phyloP scores from a whole-genome alignment of 352 stramenopile genomes.

The Thalassiosira tumida region DNA sequence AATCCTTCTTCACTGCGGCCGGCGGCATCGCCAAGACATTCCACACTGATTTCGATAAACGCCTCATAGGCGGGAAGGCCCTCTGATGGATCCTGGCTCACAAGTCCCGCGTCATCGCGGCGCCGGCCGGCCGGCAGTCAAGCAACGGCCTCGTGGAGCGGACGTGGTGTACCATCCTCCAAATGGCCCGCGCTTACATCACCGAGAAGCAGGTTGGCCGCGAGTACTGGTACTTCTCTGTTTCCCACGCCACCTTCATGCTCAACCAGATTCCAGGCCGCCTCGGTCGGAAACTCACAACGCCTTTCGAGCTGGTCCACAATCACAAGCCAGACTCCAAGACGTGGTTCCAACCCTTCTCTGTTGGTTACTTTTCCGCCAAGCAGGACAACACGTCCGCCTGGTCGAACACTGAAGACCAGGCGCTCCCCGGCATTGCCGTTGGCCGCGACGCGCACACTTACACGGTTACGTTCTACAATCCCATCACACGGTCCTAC shows the following conservation, averaged over 20 bases:
- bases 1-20: not conserved
- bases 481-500: slow-evolving; percentile 30
- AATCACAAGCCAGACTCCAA: not conserved
- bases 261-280: slow-evolving; percentile 14
- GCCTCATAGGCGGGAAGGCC: not conserved
- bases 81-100: not conserved
- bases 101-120: not conserved
- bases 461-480: slow-evolving; percentile 46
- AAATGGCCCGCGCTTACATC: slow-evolving; percentile 7
- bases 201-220: slow-evolving; percentile 8
- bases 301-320: slow-evolving; percentile 24
- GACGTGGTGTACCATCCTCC: not conserved
- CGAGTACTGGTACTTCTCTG: slow-evolving; percentile 11
- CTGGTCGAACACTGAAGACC: not conserved
- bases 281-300: slow-evolving; percentile 13
- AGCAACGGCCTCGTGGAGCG: not conserved
- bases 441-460: slow-evolving; percentile 1
- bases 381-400: not conserved
- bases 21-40: not conserved
- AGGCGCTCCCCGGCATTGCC: not conserved
- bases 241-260: not conserved
- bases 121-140: not conserved
- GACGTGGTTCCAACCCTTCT: slow-evolving; percentile 18
- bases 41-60: not conserved
- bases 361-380: slow-evolving; percentile 10